Evolutionary conservation across 2,329 filamentous ascomycete species (phyloP).

Genomic region (Sclerotinia trifoliorum): DNA sequence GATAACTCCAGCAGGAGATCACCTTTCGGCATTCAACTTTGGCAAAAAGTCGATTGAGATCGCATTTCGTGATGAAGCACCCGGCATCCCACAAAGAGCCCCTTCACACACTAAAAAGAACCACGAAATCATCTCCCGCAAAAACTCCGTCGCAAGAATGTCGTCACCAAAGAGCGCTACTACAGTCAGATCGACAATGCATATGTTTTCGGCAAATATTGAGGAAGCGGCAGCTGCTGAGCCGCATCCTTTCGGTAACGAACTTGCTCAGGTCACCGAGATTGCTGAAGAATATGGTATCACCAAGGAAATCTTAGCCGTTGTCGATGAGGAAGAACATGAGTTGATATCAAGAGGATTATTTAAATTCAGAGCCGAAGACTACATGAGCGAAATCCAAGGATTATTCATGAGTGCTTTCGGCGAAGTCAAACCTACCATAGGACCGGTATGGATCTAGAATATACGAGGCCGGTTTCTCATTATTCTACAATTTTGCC

Average conservation of each 20-base stretch:
- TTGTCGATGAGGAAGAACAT: constrained; percentile 70
- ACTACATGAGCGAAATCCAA: constrained; percentile 81
- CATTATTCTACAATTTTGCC: constrained; percentile 1
- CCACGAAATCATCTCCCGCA: constrained; percentile 70
- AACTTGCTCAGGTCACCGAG: constrained; percentile 89
- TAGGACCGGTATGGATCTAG: constrained; percentile 38
- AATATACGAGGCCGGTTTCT: constrained; percentile 31
- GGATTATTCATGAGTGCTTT: constrained; percentile 48
- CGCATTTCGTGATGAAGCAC: constrained; percentile 47
- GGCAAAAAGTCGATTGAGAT: constrained; percentile 42
- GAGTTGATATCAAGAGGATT: constrained; percentile 69
- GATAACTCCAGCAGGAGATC: constrained; percentile 55
- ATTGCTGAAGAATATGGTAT: constrained; percentile 83
- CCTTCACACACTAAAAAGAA: constrained; percentile 87
- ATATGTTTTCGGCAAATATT: constrained; percentile 38
- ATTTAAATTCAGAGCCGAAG: constrained; percentile 70
- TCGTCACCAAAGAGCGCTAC: constrained; percentile 59
- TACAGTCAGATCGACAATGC: constrained; percentile 54
- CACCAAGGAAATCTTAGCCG: constrained; percentile 51
- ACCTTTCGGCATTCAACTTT: constrained; percentile 63
- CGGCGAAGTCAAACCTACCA: constrained; percentile 31
- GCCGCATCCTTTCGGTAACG: constrained; percentile 79
- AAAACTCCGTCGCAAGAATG: constrained; percentile 61
- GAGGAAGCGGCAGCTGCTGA: constrained; percentile 38
- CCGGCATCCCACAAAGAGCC: constrained; percentile 73